Conservation (phyloP, 331 rosid species). For the Saraca asoca region DNA sequence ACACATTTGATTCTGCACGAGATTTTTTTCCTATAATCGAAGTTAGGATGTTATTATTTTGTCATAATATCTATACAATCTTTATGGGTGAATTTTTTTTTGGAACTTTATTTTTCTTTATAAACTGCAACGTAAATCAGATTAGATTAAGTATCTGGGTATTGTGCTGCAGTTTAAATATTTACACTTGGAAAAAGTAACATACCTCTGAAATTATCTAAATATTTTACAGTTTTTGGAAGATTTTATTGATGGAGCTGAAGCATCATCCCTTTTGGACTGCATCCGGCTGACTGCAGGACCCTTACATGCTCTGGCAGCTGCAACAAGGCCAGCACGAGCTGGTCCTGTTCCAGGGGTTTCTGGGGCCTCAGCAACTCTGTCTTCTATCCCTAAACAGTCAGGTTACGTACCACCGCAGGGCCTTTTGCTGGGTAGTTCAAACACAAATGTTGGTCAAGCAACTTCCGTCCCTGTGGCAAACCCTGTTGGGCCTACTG, state of each 20-base stretch:
- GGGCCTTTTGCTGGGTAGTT: conserved; percentile 62
- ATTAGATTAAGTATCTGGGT: no score
- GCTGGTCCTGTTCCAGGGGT: conserved; percentile 93
- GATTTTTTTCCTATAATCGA: no score
- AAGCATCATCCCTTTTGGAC: conserved; percentile 92
- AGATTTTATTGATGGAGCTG: conserved; percentile 97
- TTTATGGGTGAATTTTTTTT: no score
- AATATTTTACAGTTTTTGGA: no score
- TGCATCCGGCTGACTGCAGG: conserved; percentile 99
- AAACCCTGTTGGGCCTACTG: conserved; percentile 51
- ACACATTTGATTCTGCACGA: no score
- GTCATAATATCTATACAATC: no score
- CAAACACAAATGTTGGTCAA: conserved; percentile 56
- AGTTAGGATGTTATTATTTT: no score
- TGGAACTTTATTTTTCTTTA: no score
- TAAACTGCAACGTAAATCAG: no score
- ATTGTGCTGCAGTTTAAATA: no score
- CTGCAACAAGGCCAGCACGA: conserved; percentile 97
- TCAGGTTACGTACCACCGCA: conserved; percentile 66
- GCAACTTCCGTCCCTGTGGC: conserved; percentile 55
- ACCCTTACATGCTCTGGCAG: conserved; percentile 95
- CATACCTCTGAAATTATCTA: no score
- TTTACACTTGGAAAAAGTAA: no score
- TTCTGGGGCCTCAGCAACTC: conserved; percentile 63
- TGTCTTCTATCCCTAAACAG: conserved; percentile 78